phyloP scores from a whole-genome alignment of 2,329 filamentous ascomycete species.

The Capronia americana region DNA sequence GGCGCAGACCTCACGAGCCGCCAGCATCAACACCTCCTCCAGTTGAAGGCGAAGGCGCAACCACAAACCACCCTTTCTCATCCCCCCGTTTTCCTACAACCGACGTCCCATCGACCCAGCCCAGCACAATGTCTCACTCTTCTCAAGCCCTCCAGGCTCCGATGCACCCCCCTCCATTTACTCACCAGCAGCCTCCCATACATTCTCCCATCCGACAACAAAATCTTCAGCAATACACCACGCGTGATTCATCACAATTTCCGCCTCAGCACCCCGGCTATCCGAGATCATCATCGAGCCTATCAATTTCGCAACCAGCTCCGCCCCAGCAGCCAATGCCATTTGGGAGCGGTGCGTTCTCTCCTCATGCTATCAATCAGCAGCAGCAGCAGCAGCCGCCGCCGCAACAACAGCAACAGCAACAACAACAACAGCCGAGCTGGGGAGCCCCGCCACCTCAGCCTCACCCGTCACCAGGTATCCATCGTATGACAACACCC shows the following conservation, averaged over 20 bases:
- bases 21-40: conserved; percentile 60
- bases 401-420: conserved; percentile 55
- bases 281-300: conserved; percentile 59
- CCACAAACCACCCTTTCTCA: conserved; percentile 32
- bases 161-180: conserved; percentile 70
- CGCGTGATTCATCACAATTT: conserved; percentile 68
- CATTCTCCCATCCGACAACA: conserved; percentile 73
- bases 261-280: conserved; percentile 46
- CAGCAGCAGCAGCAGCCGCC: conserved; percentile 54
- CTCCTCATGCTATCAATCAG: conserved; percentile 58
- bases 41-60: conserved; percentile 43
- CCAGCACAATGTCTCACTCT: conserved; percentile 38
- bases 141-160: conserved; percentile 51
- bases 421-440: conserved; percentile 65
- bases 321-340: conserved; percentile 55
- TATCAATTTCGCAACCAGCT: conserved; percentile 61
- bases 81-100: conserved; percentile 35
- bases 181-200: conserved; percentile 74
- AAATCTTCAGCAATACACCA: conserved; percentile 64
- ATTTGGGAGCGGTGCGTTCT: conserved; percentile 63
- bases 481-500: conserved; percentile 47
- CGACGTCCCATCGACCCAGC: conserved; percentile 35
- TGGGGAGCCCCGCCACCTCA: conserved; percentile 70
- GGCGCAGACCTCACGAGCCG: conserved; percentile 82
- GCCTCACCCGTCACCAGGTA: conserved; percentile 64